Base-by-base conservation (phyloP, 805 yeast species). In the Starmerella apis region DNA sequence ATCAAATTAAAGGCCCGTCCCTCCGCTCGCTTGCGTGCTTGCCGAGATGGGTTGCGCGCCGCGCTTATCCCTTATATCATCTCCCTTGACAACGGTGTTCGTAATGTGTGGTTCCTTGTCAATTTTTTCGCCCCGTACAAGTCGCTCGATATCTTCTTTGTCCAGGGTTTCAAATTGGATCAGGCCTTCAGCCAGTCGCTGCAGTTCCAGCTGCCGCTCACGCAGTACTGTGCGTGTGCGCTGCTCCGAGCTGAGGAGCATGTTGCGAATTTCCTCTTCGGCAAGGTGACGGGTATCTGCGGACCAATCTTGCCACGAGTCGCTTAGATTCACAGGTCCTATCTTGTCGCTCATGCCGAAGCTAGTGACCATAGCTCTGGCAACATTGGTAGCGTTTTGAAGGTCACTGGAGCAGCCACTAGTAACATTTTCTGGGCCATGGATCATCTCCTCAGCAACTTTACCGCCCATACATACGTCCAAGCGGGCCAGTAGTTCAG, bases 381-480 rank as follows among this genome's bases (percentile, higher is more conserved):
- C 98, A 50, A 86, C 87, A 50, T 78, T 74, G 0, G 98, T 92
- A 16, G 99, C 99, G 59, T 76, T 79, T 53, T 82, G 76, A 61
- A 92, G 76, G 67, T 92, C 99, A 9, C 92, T 81, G 1, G 95
- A 83, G 70, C 97, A 92, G 7, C 98, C 98, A 60, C 90, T 79
- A 3, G 97, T 90, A 11, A 92, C 95, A 63, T 88, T 85, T 49
- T 86, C 95, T 42, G 80, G 76, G 1, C 98, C 98, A 63, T 86
- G 85, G 45, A 84, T 75, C 73, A 86, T 72, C 64, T 90, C 96
- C 71, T 92, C 99, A 27, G 98, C 98, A 51, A 87, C 80, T 66
- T 88, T 88, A 56, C 99, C 99, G 53, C 98, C 99, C 98, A 92
- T 92, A 65, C 96, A 87, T 45, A 92, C 98, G 66, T 92, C 98